Evolutionary conservation across 176 grass and related monocot species (phyloP).

Genomic region (Lolium perenne): DNA sequence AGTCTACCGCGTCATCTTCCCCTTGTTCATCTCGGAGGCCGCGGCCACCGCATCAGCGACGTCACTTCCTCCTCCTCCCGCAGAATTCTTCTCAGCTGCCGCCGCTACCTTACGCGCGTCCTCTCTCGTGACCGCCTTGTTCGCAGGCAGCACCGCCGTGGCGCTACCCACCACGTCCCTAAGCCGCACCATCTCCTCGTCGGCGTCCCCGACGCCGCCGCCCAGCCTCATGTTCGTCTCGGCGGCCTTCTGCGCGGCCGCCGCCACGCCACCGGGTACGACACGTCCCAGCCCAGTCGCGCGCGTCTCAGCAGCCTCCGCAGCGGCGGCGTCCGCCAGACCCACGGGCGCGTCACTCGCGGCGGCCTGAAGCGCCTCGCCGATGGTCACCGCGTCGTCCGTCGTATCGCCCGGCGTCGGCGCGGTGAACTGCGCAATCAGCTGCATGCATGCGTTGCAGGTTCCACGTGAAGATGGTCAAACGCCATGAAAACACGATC

Average conservation of each 20-base stretch:
- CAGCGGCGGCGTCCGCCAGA: slow-evolving; percentile 39
- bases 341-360: background rate
- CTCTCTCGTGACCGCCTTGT: slow-evolving; percentile 54
- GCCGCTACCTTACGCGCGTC: slow-evolving; percentile 43
- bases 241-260: slow-evolving; percentile 38
- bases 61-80: background rate
- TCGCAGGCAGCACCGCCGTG: slow-evolving; percentile 25
- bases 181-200: background rate
- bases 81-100: slow-evolving; percentile 10
- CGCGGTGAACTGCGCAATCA: slow-evolving; percentile 56
- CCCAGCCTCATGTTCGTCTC: background rate
- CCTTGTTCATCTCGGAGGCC: slow-evolving; percentile 50
- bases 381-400: slow-evolving; percentile 49
- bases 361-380: slow-evolving; percentile 45
- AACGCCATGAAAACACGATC: background rate
- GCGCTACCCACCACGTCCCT: slow-evolving; percentile 40
- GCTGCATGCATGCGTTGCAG: background rate
- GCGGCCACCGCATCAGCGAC: slow-evolving; percentile 41
- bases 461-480: background rate
- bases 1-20: background rate
- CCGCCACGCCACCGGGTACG: slow-evolving; percentile 44
- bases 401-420: slow-evolving; percentile 14
- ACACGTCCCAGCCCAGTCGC: slow-evolving; percentile 35
- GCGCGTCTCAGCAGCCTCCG: slow-evolving; percentile 46
- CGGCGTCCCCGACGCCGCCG: background rate